These are phyloP conservation scores for Ophiostoma ulmi DNA, from an alignment of 2,329 filamentous ascomycete species.

Conservation along the genomic window DNA sequence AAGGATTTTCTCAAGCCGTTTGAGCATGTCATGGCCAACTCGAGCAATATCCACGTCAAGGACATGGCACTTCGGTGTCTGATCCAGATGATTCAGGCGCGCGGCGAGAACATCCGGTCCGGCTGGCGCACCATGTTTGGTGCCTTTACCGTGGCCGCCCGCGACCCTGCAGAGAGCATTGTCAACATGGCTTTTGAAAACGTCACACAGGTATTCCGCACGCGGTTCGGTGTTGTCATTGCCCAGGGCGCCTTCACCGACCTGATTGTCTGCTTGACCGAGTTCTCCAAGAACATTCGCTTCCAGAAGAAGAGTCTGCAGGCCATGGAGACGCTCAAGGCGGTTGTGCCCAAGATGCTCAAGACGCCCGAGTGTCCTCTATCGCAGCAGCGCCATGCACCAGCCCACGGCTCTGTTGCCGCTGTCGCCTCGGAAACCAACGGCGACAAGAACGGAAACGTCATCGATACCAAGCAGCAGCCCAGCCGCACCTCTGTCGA, in stretches of 20 bases:
- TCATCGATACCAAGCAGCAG: slow-evolving; percentile 37
- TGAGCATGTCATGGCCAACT: slow-evolving; percentile 94
- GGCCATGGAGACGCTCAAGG: slow-evolving; percentile 90
- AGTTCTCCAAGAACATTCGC: slow-evolving; percentile 97
- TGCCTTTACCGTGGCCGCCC: slow-evolving; percentile 91
- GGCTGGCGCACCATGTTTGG: slow-evolving; percentile 99
- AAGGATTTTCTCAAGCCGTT: slow-evolving; percentile 99
- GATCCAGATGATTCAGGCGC: slow-evolving; percentile 98
- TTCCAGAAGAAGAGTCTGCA: slow-evolving; percentile 99
- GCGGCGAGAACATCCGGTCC: slow-evolving; percentile 92
- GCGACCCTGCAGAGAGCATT: slow-evolving; percentile 89
- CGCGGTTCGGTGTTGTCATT: slow-evolving; percentile 91
- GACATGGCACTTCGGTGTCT: slow-evolving; percentile 95
- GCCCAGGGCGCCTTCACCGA: slow-evolving; percentile 96
- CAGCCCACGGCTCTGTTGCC: slow-evolving; percentile 7
- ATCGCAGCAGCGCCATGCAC: slow-evolving; percentile 46
- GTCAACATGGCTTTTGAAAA: slow-evolving; percentile 97
- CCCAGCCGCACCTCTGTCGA: slow-evolving; percentile 81
- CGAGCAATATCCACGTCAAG: slow-evolving; percentile 84
- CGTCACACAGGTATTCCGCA: slow-evolving; percentile 91
- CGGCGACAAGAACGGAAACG: slow-evolving; percentile 31
- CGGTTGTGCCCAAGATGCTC: slow-evolving; percentile 89
- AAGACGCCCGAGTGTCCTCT: slow-evolving; percentile 92
- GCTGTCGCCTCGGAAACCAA: slow-evolving; percentile 40
- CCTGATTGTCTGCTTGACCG: slow-evolving; percentile 89